phyloP scores from a whole-genome alignment of 1,139 yeast species.

The Candida buenavistaensis region DNA sequence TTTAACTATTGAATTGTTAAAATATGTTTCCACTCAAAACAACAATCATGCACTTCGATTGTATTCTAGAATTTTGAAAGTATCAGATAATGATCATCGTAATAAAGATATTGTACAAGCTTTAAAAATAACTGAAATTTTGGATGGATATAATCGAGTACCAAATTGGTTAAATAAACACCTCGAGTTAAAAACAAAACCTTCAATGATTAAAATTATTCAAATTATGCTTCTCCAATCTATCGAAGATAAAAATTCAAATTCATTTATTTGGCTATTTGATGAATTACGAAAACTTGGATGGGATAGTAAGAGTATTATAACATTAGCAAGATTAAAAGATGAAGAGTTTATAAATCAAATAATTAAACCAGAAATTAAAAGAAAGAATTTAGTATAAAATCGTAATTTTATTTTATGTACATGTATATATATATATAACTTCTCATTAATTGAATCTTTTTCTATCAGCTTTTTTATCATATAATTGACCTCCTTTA shows the following conservation, averaged over 20 bases:
- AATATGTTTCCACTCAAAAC: slow-evolving; percentile 12
- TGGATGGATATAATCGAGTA: not conserved
- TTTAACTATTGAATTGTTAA: slow-evolving; percentile 12
- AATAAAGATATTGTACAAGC: not conserved
- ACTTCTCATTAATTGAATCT: slow-evolving; percentile 26
- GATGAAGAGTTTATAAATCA: slow-evolving; percentile 12
- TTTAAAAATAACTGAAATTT: not conserved
- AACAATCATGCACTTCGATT: slow-evolving; percentile 15
- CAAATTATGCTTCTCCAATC: slow-evolving; percentile 17
- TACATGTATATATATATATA: slow-evolving; percentile 15
- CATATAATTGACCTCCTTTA: slow-evolving; percentile 58
- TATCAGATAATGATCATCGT: not conserved
- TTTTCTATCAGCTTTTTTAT: slow-evolving; percentile 45
- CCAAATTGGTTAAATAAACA: not conserved
- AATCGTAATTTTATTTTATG: too few species aligned
- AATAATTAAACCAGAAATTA: slow-evolving; percentile 9
- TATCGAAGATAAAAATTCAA: slow-evolving; percentile 22
- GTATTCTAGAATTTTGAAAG: slow-evolving; percentile 9
- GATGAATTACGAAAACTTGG: slow-evolving; percentile 35
- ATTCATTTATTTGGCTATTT: slow-evolving; percentile 31
- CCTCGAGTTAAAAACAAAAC: not conserved
- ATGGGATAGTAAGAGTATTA: slow-evolving; percentile 23
- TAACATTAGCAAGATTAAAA: slow-evolving; percentile 7
- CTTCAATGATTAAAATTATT: not conserved
- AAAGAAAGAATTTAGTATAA: too few species aligned